Percentiles rank a stretch among this genome's conserved stretches.
Evolutionary conservation across 139 green algal genomes (phyloP).

Genomic region (Spirogloea muscicola): DNA sequence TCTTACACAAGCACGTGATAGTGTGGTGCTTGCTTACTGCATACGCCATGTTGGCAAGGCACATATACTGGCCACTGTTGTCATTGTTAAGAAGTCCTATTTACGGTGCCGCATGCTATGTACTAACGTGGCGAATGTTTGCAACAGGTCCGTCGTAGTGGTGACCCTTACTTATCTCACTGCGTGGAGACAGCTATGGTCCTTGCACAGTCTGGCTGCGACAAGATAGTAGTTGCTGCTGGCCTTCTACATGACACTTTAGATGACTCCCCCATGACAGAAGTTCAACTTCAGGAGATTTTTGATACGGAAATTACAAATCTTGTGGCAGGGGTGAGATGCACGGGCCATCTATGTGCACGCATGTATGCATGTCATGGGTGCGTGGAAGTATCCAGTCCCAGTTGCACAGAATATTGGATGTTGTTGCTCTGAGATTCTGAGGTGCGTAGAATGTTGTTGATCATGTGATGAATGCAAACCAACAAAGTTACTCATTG

Average conservation of each 20-base stretch:
- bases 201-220: slow-evolving; percentile 35
- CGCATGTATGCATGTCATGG: not conserved
- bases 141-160: slow-evolving; percentile 35
- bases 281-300: slow-evolving; percentile 32
- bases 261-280: slow-evolving; percentile 45
- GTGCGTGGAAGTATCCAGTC: too few species aligned
- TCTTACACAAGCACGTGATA: not conserved
- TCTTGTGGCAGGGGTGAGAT: slow-evolving; percentile 39
- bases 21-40: not conserved
- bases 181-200: slow-evolving; percentile 52
- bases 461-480: not conserved
- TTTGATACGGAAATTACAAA: slow-evolving; percentile 36
- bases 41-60: not conserved
- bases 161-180: slow-evolving; percentile 35
- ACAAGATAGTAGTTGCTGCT: slow-evolving; percentile 43
- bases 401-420: not conserved
- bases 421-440: not conserved
- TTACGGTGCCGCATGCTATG: not conserved
- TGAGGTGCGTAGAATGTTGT: not conserved
- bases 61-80: not conserved
- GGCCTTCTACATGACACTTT: slow-evolving; percentile 52
- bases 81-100: not conserved
- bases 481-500: not conserved
- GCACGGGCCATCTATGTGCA: not conserved
- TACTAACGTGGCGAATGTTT: too few species aligned